Percentiles rank a stretch among this genome's conserved stretches.
Conservation (phyloP, 495 filamentous ascomycete genomes). For the Tetracladium setigerum region DNA sequence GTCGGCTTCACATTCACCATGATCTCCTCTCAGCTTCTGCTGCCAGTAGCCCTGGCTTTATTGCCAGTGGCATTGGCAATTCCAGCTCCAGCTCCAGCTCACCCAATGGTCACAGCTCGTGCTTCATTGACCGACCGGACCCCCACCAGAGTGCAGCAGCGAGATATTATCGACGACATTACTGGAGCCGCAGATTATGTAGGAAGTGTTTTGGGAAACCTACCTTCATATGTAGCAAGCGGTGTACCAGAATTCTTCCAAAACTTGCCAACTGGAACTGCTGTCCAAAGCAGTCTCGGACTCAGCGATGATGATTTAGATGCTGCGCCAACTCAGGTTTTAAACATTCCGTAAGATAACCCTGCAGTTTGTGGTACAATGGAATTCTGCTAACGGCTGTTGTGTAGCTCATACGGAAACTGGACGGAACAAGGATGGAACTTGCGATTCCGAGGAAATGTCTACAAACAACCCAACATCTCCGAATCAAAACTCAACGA, state of each 20-base stretch:
- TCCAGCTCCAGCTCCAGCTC: constrained; percentile 14
- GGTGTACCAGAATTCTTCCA: constrained; percentile 63
- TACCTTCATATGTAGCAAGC: constrained; percentile 54
- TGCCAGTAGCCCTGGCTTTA: constrained; percentile 1
- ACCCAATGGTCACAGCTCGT: constrained; percentile 43
- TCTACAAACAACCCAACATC: constrained; percentile 69
- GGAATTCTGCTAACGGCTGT: not conserved
- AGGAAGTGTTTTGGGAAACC: constrained; percentile 34
- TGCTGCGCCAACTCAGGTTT: constrained; percentile 57
- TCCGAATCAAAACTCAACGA: constrained; percentile 51
- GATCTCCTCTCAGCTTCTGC: not conserved
- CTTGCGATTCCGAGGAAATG: constrained; percentile 67
- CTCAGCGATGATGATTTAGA: constrained; percentile 47
- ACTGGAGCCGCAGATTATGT: constrained; percentile 41
- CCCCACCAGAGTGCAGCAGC: constrained; percentile 19
- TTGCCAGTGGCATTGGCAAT: constrained; percentile 15
- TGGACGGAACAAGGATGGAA: constrained; percentile 74
- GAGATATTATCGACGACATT: constrained; percentile 25
- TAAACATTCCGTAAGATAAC: constrained; percentile 54
- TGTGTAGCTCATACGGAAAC: constrained; percentile 45
- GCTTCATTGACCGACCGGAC: constrained; percentile 29
- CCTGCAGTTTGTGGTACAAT: not conserved
- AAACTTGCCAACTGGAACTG: constrained; percentile 52
- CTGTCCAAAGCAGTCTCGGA: constrained; percentile 51
- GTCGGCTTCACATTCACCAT: not conserved